Conservation (phyloP, 2,329 filamentous ascomycete genomes). For the Penicillium occitanis region DNA sequence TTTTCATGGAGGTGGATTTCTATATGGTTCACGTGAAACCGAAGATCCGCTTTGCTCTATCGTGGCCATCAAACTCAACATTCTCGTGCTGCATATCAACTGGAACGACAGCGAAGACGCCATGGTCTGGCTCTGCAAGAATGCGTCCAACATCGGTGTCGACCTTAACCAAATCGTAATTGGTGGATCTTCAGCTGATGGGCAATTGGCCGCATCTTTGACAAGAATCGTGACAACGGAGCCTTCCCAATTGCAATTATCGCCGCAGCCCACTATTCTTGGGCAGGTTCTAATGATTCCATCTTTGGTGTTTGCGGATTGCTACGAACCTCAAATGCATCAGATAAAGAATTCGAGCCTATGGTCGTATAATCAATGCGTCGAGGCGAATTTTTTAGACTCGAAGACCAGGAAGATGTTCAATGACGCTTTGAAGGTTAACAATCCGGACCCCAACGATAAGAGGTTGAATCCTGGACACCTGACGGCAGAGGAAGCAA, state of each 20-base stretch:
- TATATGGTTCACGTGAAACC: conserved; percentile 54
- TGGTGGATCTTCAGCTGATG: conserved; percentile 53
- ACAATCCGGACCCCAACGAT: background rate
- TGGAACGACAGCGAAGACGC: conserved; percentile 56
- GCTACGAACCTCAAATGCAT: conserved; percentile 37
- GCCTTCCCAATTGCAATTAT: conserved; percentile 21
- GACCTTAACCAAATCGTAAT: conserved; percentile 45
- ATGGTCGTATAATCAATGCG: conserved; percentile 50
- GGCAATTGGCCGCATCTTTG: conserved; percentile 47
- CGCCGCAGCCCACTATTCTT: conserved; percentile 35
- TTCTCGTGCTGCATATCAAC: conserved; percentile 56
- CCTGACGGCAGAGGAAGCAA: conserved; percentile 45
- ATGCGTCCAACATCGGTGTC: conserved; percentile 42
- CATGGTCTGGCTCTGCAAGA: conserved; percentile 54
- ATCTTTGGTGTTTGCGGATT: conserved; percentile 39
- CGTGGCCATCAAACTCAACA: conserved; percentile 41
- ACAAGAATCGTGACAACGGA: conserved; percentile 39
- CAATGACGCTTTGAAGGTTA: conserved; percentile 20
- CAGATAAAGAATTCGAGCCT: conserved; percentile 40
- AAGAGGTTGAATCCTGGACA: conserved; percentile 32
- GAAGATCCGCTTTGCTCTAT: conserved; percentile 56
- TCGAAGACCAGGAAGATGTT: conserved; percentile 40
- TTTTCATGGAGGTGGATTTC: conserved; percentile 58
- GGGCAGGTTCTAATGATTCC: conserved; percentile 57
- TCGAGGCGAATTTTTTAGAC: conserved; percentile 53